A percentile compares a stretch with the other conserved stretches of the same genome.
These are phyloP conservation scores for Erigeron canadensis DNA, from an alignment of 129 eudicot genomes.

Conservation along the genomic window DNA sequence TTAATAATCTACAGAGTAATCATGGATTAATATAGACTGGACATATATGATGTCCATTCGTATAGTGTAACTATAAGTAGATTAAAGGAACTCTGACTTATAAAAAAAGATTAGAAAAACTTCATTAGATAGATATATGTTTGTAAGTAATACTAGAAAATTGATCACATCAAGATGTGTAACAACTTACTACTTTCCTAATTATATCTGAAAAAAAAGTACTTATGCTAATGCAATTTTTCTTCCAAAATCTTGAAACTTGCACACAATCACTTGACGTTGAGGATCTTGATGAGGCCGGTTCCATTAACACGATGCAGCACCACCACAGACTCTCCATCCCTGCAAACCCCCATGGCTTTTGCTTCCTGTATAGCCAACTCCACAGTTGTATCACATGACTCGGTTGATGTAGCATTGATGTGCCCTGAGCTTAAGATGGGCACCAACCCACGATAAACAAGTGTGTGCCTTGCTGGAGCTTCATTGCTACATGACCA, in stretches of 20 bases:
- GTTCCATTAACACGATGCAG: neutral
- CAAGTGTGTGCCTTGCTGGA: neutral
- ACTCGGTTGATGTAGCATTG: neutral
- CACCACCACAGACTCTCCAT: neutral
- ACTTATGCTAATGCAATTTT: too few species aligned
- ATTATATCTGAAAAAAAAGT: too few species aligned
- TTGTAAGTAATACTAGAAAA: too few species aligned
- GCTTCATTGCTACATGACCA: neutral
- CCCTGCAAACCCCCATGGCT: neutral
- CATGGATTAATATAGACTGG: conserved; percentile 41
- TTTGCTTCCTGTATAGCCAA: conserved; percentile 2
- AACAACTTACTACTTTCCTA: too few species aligned
- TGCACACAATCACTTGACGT: neutral
- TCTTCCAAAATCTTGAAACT: too few species aligned
- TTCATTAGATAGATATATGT: too few species aligned
- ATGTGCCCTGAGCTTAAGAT: neutral
- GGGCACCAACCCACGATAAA: neutral
- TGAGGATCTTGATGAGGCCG: neutral
- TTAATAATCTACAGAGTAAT: conserved; percentile 44
- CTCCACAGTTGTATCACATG: neutral
- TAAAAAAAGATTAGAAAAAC: too few species aligned
- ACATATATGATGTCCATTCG: conserved; percentile 8
- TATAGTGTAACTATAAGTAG: neutral
- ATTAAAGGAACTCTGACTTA: too few species aligned
- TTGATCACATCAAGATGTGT: too few species aligned